Evolutionary conservation across 768 basidiomycete species (phyloP).

Genomic region (Agrocybe pediades): DNA sequence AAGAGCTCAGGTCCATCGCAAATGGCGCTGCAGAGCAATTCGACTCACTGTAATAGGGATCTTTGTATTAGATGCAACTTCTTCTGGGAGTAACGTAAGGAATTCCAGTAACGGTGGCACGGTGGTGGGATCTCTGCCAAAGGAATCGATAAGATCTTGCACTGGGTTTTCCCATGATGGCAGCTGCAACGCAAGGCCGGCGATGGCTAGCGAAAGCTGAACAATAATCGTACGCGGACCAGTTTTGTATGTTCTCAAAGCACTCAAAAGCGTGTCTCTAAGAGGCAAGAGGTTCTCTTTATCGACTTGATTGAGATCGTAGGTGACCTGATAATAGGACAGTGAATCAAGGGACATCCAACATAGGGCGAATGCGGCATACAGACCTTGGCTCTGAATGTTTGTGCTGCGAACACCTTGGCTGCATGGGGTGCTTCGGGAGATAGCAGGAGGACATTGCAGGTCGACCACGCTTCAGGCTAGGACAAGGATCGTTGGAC

Average conservation of each 20-base stretch:
- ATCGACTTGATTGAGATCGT: conserved; percentile 91
- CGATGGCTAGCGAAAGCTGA: conserved; percentile 87
- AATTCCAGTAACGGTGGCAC: conserved; percentile 89
- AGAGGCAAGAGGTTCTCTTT: conserved; percentile 70
- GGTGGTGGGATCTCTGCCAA: conserved; percentile 82
- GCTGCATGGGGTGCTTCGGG: conserved; percentile 77
- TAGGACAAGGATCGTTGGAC: conserved; percentile 66
- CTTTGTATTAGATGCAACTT: conserved; percentile 78
- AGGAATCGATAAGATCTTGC: conserved; percentile 76
- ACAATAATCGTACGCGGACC: conserved; percentile 86
- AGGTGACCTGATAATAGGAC: conserved; percentile 73
- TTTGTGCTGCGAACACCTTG: conserved; percentile 95
- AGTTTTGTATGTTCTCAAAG: conserved; percentile 67
- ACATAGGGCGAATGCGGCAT: conserved; percentile 9
- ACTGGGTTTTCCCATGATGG: conserved; percentile 84
- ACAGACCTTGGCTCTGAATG: conserved; percentile 90
- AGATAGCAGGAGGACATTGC: conserved; percentile 86
- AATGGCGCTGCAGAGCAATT: not conserved
- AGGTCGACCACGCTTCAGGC: conserved; percentile 96
- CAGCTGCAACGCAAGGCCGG: conserved; percentile 89
- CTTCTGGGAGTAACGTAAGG: conserved; percentile 89
- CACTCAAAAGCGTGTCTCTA: conserved; percentile 83
- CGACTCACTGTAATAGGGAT: conserved; percentile 86
- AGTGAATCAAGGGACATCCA: conserved; percentile 27
- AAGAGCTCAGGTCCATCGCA: conserved; percentile 3